Conservation (phyloP, 2,329 filamentous ascomycete species). For the Nothophaeocryptopus gaeumannii region DNA sequence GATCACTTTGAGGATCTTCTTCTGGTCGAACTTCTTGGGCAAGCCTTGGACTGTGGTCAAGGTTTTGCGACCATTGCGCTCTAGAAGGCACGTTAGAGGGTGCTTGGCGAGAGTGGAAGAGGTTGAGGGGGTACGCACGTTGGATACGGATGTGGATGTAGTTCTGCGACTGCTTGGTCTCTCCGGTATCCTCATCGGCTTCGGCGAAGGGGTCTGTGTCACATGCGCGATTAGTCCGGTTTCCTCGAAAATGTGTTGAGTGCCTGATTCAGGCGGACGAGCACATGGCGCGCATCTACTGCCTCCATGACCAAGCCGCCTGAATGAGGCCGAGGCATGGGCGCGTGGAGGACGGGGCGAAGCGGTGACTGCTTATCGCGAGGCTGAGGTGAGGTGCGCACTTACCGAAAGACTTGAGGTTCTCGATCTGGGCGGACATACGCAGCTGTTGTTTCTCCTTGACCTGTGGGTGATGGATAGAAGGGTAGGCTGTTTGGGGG, state of each 20-base stretch:
- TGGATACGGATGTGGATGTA: slow-evolving; percentile 99
- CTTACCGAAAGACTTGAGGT: slow-evolving; percentile 29
- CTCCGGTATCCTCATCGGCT: slow-evolving; percentile 99
- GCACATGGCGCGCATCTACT: neutral
- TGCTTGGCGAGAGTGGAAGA: neutral
- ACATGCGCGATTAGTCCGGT: slow-evolving; percentile 15
- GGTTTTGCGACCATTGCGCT: slow-evolving; percentile 99
- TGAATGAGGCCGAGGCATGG: neutral
- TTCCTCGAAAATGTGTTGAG: neutral
- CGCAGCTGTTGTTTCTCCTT: slow-evolving; percentile 17
- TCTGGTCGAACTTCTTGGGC: slow-evolving; percentile 98
- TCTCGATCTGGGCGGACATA: slow-evolving; percentile 27
- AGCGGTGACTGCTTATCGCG: slow-evolving; percentile 18
- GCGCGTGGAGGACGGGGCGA: neutral
- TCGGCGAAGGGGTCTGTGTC: slow-evolving; percentile 97
- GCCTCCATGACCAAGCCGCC: neutral
- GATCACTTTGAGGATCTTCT: slow-evolving; percentile 99
- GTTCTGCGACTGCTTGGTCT: slow-evolving; percentile 92
- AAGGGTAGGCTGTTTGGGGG: slow-evolving; percentile 8
- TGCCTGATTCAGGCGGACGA: no score
- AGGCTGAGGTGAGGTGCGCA: slow-evolving; percentile 15
- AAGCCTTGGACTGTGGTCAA: slow-evolving; percentile 99
- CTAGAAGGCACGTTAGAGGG: slow-evolving; percentile 52
- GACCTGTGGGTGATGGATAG: slow-evolving; percentile 8
- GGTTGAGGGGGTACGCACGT: slow-evolving; percentile 53